Evolutionary conservation across 208 protist genomes (phyloP).

Genomic region (Ichthyophonus hoferi): DNA sequence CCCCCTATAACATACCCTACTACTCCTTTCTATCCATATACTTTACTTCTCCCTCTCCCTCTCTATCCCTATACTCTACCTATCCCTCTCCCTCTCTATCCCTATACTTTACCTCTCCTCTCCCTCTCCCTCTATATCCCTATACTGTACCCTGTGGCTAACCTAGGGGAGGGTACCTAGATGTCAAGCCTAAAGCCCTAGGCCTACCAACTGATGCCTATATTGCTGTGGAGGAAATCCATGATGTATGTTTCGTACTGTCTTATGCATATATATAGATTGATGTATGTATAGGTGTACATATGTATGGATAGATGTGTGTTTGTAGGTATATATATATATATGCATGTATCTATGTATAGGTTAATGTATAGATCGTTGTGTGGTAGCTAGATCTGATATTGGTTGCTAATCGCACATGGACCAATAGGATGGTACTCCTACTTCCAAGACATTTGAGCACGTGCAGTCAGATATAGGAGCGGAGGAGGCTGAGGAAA

Average conservation of each 20-base stretch:
- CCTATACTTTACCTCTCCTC: not conserved
- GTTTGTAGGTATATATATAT: constrained; percentile 27
- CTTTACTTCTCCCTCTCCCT: constrained; percentile 75
- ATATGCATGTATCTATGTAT: not conserved
- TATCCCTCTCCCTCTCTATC: constrained; percentile 55
- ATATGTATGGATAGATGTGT: constrained; percentile 8
- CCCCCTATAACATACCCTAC: too few species aligned
- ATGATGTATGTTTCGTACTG: constrained; percentile 57
- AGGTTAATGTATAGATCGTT: not conserved
- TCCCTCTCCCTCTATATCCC: not conserved
- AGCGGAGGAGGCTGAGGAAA: constrained; percentile 94
- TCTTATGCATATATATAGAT: not conserved
- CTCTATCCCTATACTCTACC: constrained; percentile 70
- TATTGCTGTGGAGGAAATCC: constrained; percentile 70
- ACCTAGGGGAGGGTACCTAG: constrained; percentile 67
- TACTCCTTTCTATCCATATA: too few species aligned
- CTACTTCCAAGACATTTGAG: constrained; percentile 69
- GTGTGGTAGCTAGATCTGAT: not conserved
- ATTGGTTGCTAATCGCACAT: too few species aligned
- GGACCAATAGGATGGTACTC: constrained; percentile 65
- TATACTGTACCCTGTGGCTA: too few species aligned
- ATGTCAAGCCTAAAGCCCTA: constrained; percentile 73
- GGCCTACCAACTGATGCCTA: constrained; percentile 79
- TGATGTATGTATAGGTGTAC: not conserved
- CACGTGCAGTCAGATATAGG: constrained; percentile 82